These are phyloP conservation scores for Candida pini DNA, from an alignment of 805 yeast genomes.

Conservation along the genomic window DNA sequence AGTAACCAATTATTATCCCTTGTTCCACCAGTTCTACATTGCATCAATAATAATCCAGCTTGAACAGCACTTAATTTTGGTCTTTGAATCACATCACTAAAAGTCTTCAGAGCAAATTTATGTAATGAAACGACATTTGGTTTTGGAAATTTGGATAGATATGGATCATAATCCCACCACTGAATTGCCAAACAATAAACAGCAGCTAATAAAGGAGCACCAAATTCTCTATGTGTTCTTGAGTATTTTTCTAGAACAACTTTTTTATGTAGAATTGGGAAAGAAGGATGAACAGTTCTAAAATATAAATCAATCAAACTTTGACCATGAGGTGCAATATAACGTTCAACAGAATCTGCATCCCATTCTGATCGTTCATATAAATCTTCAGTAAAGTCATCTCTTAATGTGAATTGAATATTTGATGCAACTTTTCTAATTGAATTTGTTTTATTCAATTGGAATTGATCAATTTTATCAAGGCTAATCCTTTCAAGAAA, in stretches of 20 bases:
- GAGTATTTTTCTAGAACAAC: conserved; percentile 89
- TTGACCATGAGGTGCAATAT: conserved; percentile 91
- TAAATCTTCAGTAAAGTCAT: conserved; percentile 70
- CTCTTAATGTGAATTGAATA: conserved; percentile 72
- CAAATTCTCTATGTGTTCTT: conserved; percentile 84
- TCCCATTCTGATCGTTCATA: conserved; percentile 67
- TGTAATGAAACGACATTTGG: conserved; percentile 72
- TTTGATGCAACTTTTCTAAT: conserved; percentile 74
- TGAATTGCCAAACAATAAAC: conserved; percentile 84
- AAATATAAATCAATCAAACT: conserved; percentile 75
- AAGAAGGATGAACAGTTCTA: conserved; percentile 81
- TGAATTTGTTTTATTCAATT: conserved; percentile 57
- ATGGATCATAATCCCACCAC: conserved; percentile 92
- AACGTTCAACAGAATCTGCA: conserved; percentile 76
- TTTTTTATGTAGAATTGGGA: conserved; percentile 85
- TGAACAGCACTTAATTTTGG: conserved; percentile 91
- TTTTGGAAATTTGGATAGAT: conserved; percentile 65
- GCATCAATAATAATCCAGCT: conserved; percentile 76
- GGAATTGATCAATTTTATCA: conserved; percentile 76
- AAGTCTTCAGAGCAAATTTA: conserved; percentile 60
- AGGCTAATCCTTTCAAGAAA: conserved; percentile 59
- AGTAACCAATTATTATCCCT: conserved; percentile 75
- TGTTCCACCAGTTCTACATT: conserved; percentile 42
- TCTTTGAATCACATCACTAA: conserved; percentile 68
- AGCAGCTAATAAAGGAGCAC: conserved; percentile 87